Conservation (phyloP, 2,329 filamentous ascomycete genomes). For the Iodosphaeria phyllophila region DNA sequence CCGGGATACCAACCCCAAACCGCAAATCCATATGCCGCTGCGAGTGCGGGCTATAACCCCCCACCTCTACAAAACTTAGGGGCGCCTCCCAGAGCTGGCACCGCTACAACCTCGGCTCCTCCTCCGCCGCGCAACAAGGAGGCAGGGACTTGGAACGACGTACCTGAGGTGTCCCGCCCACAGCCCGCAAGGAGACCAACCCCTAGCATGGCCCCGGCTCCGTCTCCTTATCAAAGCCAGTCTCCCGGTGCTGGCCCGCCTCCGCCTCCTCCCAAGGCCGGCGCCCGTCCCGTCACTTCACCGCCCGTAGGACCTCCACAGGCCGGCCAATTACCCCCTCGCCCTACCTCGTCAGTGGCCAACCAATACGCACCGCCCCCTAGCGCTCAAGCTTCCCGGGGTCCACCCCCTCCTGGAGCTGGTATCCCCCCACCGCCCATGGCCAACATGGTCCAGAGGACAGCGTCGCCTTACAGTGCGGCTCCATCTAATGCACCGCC, state of each 20-base stretch:
- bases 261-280: conserved; percentile 67
- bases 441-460: conserved; percentile 37
- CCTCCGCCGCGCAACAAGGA: conserved; percentile 54
- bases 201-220: conserved; percentile 48
- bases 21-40: conserved; percentile 30
- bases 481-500: conserved; percentile 54
- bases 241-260: conserved; percentile 46
- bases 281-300: conserved; percentile 51
- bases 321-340: conserved; percentile 21
- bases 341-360: conserved; percentile 36
- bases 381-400: conserved; percentile 18
- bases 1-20: no score
- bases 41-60: conserved; percentile 35
- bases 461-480: conserved; percentile 71
- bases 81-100: conserved; percentile 46
- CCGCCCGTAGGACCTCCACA: conserved; percentile 42
- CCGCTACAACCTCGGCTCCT: conserved; percentile 18
- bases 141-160: conserved; percentile 82
- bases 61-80: conserved; percentile 20
- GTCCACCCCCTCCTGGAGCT: conserved; percentile 11
- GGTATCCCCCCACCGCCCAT: conserved; percentile 27
- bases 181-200: conserved; percentile 57
- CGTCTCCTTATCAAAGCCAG: conserved; percentile 59
- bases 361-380: conserved; percentile 47
- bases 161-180: conserved; percentile 65